These are phyloP conservation scores for Lipomyces starkeyi DNA, from an alignment of 805 yeast genomes.

Conservation along the genomic window DNA sequence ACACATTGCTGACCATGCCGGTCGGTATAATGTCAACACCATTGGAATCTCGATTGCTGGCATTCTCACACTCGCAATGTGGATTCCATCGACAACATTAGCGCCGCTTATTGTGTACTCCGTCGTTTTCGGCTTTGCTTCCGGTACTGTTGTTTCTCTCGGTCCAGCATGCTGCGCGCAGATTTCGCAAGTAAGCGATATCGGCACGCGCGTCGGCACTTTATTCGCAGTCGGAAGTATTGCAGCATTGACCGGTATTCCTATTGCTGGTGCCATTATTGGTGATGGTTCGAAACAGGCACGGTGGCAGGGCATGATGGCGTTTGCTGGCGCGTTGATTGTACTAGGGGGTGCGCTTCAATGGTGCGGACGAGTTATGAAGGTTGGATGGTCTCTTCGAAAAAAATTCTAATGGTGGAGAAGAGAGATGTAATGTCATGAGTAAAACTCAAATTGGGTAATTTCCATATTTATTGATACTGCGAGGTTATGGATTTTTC, in stretches of 20 bases:
- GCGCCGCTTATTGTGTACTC: constrained; percentile 40
- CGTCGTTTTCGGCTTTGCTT: constrained; percentile 44
- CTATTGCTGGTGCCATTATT: constrained; percentile 42
- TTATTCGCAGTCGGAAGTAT: constrained; percentile 63
- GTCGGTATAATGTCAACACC: constrained; percentile 62
- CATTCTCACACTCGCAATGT: constrained; percentile 57
- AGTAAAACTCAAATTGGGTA: no score
- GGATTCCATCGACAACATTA: constrained; percentile 69
- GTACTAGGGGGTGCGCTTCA: constrained; percentile 12
- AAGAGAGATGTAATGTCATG: no score
- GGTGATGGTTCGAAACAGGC: constrained; percentile 14
- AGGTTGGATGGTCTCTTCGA: constrained; percentile 20
- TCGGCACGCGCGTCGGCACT: constrained; percentile 60
- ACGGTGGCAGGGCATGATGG: constrained; percentile 19
- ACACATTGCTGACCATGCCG: constrained; percentile 57
- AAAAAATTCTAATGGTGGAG: constrained; percentile 4
- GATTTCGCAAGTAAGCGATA: constrained; percentile 37
- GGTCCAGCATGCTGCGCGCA: constrained; percentile 45
- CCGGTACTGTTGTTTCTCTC: constrained; percentile 45
- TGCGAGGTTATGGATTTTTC: no score
- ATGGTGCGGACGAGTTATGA: constrained; percentile 6
- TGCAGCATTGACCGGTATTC: constrained; percentile 47
- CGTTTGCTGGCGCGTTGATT: constrained; percentile 19
- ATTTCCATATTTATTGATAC: no score
- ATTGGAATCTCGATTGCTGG: constrained; percentile 53